phyloP scores from a whole-genome alignment of 2,329 filamentous ascomycete genomes.

The Penicillium sp. region DNA sequence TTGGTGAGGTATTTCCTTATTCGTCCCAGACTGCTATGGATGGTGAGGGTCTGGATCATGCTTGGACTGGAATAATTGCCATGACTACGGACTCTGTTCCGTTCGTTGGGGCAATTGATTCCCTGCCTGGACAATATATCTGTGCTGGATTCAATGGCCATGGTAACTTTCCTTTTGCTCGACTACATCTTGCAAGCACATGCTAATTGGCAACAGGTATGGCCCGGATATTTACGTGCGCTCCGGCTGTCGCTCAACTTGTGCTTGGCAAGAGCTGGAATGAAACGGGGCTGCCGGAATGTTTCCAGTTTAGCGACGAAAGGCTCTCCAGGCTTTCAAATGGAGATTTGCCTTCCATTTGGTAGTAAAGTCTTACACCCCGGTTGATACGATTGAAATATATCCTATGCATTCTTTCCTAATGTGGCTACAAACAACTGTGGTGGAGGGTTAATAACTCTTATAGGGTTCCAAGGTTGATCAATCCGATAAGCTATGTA shows the following conservation, averaged over 20 bases:
- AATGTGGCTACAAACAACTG: too few species aligned
- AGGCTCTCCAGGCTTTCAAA: constrained; percentile 20
- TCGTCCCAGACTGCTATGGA: constrained; percentile 19
- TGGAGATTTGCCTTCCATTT: constrained; percentile 19
- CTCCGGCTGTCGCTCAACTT: constrained; percentile 45
- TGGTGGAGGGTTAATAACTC: too few species aligned
- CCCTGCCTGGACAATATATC: constrained; percentile 46
- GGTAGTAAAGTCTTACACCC: constrained; percentile 4
- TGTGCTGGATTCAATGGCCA: constrained; percentile 53
- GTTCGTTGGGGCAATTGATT: constrained; percentile 44
- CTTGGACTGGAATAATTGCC: constrained; percentile 50
- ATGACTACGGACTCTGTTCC: constrained; percentile 50
- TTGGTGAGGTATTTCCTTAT: constrained; percentile 36
- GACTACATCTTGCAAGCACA: not conserved
- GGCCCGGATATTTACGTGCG: constrained; percentile 50
- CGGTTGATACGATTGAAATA: not conserved
- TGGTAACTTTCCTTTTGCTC: constrained; percentile 24
- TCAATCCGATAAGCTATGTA: too few species aligned
- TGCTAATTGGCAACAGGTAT: constrained; percentile 23
- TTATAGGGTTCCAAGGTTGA: too few species aligned
- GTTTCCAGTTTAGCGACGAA: constrained; percentile 35
- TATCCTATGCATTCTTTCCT: too few species aligned
- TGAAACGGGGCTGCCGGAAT: constrained; percentile 39
- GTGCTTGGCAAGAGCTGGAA: constrained; percentile 40
- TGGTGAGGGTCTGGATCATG: constrained; percentile 47